phyloP scores from a whole-genome alignment of 331 rosid species.

The Acacia concinna region DNA sequence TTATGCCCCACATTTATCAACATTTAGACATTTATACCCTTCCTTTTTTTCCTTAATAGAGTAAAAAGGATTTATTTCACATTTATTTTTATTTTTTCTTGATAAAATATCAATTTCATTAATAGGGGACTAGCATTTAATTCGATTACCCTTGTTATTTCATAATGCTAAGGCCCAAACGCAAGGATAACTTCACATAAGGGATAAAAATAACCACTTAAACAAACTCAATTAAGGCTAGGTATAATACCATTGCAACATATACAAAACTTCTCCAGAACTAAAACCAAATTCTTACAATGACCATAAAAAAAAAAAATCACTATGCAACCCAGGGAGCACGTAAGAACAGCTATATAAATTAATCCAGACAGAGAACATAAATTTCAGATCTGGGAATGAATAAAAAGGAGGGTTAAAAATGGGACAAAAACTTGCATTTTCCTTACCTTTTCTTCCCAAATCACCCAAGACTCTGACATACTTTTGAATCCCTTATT shows the following conservation, averaged over 20 bases:
- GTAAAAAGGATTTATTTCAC: too few relatives aligned
- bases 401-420: not conserved
- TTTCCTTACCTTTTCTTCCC: conserved; percentile 41
- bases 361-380: conserved; percentile 13
- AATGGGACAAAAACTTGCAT: not conserved
- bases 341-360: conserved; percentile 20
- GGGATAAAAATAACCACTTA: not conserved
- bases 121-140: too few relatives aligned
- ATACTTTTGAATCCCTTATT: too few relatives aligned
- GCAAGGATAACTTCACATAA: too few relatives aligned
- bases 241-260: not conserved
- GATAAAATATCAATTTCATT: too few relatives aligned
- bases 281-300: not conserved
- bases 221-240: not conserved
- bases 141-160: too few relatives aligned
- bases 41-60: too few relatives aligned
- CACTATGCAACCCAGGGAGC: conserved; percentile 8
- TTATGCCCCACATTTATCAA: too few relatives aligned
- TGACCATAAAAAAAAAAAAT: not conserved
- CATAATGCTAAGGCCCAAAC: too few relatives aligned
- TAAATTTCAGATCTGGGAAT: conserved; percentile 5
- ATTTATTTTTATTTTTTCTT: too few relatives aligned
- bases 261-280: not conserved
- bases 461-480: conserved; percentile 21
- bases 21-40: too few relatives aligned